phyloP scores from a whole-genome alignment of 2,329 filamentous ascomycete genomes.

The Domatiomyces globalis region DNA sequence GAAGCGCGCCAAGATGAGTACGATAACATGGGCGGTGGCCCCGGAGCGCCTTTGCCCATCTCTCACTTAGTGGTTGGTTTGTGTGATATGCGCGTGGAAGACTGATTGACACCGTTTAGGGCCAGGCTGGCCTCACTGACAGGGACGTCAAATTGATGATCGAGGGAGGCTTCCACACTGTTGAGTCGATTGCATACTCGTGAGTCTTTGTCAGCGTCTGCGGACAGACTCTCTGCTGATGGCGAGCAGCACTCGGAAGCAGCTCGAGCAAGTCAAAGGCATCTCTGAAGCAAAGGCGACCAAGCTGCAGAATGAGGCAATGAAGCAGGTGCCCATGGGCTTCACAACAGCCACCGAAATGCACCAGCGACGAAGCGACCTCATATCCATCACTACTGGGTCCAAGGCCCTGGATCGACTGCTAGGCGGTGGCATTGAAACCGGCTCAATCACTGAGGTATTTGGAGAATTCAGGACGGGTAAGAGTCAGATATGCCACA shows the following conservation, averaged over 20 bases:
- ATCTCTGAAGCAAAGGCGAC: constrained; percentile 94
- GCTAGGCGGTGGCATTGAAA: constrained; percentile 87
- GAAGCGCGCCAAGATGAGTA: constrained; percentile 26
- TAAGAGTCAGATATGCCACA: constrained; percentile 98
- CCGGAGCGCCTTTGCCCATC: constrained; percentile 86
- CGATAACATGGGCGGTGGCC: constrained; percentile 60
- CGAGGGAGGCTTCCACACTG: constrained; percentile 86
- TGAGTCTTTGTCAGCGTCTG: constrained; percentile 27
- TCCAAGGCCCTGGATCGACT: constrained; percentile 95
- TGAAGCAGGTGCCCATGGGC: constrained; percentile 94
- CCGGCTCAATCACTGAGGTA: constrained; percentile 92
- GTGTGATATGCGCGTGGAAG: background rate
- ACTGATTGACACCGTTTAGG: constrained; percentile 40
- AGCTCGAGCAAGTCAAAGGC: constrained; percentile 89
- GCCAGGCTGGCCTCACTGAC: constrained; percentile 76
- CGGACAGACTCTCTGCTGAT: background rate
- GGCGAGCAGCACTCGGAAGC: constrained; percentile 45
- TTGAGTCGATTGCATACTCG: constrained; percentile 92
- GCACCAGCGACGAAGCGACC: constrained; percentile 89
- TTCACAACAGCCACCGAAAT: constrained; percentile 99
- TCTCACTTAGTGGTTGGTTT: constrained; percentile 63
- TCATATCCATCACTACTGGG: constrained; percentile 95
- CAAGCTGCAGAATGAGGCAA: constrained; percentile 81
- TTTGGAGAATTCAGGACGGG: constrained; percentile 97
- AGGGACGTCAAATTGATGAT: constrained; percentile 87